Conservation (phyloP, 108 stramenopile genomes). For the Nitzschia palea region DNA sequence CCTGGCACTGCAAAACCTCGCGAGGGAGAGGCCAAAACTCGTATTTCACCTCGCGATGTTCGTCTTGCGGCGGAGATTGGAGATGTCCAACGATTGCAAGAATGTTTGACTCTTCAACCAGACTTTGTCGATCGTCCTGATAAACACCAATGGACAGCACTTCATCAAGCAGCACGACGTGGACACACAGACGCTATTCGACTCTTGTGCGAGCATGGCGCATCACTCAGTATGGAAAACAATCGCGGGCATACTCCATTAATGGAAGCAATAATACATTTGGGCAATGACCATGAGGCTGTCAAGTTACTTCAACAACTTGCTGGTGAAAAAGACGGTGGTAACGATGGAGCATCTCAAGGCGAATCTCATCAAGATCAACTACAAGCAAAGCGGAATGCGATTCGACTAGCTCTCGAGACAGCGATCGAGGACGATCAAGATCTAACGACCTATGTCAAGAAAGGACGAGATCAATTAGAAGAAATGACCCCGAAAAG, state of each 20-base stretch:
- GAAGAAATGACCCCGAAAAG: background rate
- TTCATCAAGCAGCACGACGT: conserved; percentile 27
- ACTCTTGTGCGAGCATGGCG: conserved; percentile 13
- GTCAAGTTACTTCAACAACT: background rate
- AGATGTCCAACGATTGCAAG: conserved; percentile 11
- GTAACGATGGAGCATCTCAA: background rate
- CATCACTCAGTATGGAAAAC: background rate
- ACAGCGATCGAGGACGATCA: too few relatives aligned
- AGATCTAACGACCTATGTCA: too few relatives aligned
- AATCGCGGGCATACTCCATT: conserved; percentile 1
- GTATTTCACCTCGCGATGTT: conserved; percentile 32
- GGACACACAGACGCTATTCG: conserved; percentile 12
- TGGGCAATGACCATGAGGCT: conserved; percentile 8
- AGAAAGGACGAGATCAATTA: too few relatives aligned
- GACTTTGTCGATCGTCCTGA: conserved; percentile 31
- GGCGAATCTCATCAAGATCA: background rate
- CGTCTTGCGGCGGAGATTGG: conserved; percentile 30
- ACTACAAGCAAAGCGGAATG: background rate
- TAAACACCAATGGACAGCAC: conserved; percentile 31
- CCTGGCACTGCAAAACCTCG: background rate
- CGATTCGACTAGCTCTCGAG: too few relatives aligned
- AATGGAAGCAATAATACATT: background rate
- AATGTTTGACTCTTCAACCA: background rate
- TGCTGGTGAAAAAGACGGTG: background rate
- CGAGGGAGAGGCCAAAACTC: conserved; percentile 12